Conservation (phyloP, 805 yeast species). For the Cyberlindnera suaveolens region DNA sequence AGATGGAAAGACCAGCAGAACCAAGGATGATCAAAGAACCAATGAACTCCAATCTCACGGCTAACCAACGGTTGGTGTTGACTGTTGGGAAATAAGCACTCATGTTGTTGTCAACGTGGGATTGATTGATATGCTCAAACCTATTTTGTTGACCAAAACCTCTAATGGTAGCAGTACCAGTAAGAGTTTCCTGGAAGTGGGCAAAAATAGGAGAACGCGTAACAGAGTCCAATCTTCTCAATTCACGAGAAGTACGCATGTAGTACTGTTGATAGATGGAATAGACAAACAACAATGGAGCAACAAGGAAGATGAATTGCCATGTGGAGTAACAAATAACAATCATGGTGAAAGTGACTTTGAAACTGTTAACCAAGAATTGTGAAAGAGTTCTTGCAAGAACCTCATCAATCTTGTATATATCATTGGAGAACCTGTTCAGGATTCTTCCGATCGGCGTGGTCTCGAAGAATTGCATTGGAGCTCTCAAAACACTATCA, state of each 20-base stretch:
- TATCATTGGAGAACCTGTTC: slow-evolving; percentile 87
- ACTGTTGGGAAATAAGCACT: slow-evolving; percentile 89
- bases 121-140: slow-evolving; percentile 57
- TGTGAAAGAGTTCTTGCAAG: slow-evolving; percentile 64
- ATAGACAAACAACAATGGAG: slow-evolving; percentile 65
- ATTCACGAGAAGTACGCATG: slow-evolving; percentile 70
- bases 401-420: slow-evolving; percentile 80
- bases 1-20: slow-evolving; percentile 76
- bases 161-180: slow-evolving; percentile 69
- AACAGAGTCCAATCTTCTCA: slow-evolving; percentile 76
- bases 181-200: slow-evolving; percentile 76
- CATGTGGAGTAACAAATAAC: slow-evolving; percentile 88
- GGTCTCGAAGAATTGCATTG: slow-evolving; percentile 93
- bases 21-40: slow-evolving; percentile 86
- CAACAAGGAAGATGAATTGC: slow-evolving; percentile 65
- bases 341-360: slow-evolving; percentile 65
- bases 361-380: slow-evolving; percentile 56
- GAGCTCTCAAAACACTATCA: slow-evolving; percentile 68
- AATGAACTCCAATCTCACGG: slow-evolving; percentile 85
- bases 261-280: slow-evolving; percentile 71
- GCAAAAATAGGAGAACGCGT: slow-evolving; percentile 78
- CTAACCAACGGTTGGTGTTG: slow-evolving; percentile 95
- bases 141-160: slow-evolving; percentile 65
- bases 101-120: slow-evolving; percentile 79
- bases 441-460: slow-evolving; percentile 91